These are phyloP conservation scores for Yarrowia divulgata DNA, from an alignment of 805 yeast species.

Conservation along the genomic window DNA sequence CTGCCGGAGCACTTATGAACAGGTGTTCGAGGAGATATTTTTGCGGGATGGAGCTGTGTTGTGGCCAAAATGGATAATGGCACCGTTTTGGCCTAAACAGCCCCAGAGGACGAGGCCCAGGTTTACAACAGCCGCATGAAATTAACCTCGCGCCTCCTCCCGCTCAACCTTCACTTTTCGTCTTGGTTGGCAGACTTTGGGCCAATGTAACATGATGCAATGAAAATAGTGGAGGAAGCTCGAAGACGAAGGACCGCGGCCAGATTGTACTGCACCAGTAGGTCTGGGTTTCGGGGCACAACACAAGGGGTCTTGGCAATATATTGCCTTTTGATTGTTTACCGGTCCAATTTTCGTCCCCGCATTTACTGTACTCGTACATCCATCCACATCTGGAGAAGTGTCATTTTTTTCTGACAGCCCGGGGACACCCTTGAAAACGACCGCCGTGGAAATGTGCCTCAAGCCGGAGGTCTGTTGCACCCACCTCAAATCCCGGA, in stretches of 20 bases:
- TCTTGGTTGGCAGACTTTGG: conserved; percentile 3
- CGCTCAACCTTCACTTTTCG: background rate
- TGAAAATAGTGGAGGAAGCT: background rate
- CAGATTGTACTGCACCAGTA: no score
- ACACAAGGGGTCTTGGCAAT: conserved; percentile 16
- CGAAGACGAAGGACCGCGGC: no score
- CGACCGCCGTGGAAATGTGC: background rate
- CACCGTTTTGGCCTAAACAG: background rate
- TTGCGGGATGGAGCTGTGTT: background rate
- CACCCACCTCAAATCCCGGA: background rate
- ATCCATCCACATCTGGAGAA: background rate
- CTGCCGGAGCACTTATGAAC: background rate
- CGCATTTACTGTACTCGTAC: background rate
- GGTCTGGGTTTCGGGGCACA: conserved; percentile 31
- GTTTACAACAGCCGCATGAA: conserved; percentile 6
- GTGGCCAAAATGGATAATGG: background rate
- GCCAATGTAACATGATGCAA: conserved; percentile 28
- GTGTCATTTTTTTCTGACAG: background rate
- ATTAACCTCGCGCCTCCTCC: conserved; percentile 19
- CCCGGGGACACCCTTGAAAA: background rate
- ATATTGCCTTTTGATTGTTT: conserved; percentile 12
- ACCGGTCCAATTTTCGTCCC: background rate
- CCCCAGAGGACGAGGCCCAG: conserved; percentile 7
- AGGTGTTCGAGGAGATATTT: background rate
- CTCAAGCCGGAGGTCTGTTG: background rate